Percentiles rank a stretch among this genome's conserved stretches.
Conservation (phyloP, 75 land plant species). For the Cunninghamia lanceolata region DNA sequence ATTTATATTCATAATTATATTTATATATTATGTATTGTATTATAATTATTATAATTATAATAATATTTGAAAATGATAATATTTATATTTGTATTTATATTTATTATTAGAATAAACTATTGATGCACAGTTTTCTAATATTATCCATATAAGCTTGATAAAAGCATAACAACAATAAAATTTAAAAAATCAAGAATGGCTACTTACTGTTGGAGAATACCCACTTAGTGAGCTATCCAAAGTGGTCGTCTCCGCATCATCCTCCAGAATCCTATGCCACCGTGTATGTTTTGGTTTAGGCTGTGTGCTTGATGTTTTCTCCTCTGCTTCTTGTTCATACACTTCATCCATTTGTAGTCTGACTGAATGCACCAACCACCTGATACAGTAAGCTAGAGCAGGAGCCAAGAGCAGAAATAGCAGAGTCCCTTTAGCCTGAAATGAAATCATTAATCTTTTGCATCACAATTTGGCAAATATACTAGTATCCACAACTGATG, state of each 20-base stretch:
- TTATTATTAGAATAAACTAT: background rate
- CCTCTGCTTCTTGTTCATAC: background rate
- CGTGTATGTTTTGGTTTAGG: constrained; percentile 2
- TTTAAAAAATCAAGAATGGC: background rate
- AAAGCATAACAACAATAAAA: background rate
- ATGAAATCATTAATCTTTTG: constrained; percentile 2
- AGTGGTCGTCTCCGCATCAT: background rate
- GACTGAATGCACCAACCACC: background rate
- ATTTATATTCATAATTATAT: too few species aligned
- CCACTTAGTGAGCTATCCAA: background rate
- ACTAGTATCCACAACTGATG: constrained; percentile 1
- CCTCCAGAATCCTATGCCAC: constrained; percentile 18
- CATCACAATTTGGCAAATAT: background rate
- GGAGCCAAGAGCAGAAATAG: constrained; percentile 13
- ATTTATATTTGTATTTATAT: background rate
- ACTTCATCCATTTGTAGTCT: constrained; percentile 11
- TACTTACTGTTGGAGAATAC: constrained; percentile 2
- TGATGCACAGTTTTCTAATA: background rate
- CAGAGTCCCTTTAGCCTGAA: constrained; percentile 14
- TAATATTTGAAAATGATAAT: background rate
- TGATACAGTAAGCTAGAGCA: constrained; percentile 2
- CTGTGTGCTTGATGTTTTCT: constrained; percentile 6
- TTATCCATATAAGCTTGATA: background rate
- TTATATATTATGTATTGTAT: too few species aligned
- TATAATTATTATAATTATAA: too few species aligned